phyloP scores from a whole-genome alignment of 1,284 basidiomycete species.

The Sporisorium scitamineum region DNA sequence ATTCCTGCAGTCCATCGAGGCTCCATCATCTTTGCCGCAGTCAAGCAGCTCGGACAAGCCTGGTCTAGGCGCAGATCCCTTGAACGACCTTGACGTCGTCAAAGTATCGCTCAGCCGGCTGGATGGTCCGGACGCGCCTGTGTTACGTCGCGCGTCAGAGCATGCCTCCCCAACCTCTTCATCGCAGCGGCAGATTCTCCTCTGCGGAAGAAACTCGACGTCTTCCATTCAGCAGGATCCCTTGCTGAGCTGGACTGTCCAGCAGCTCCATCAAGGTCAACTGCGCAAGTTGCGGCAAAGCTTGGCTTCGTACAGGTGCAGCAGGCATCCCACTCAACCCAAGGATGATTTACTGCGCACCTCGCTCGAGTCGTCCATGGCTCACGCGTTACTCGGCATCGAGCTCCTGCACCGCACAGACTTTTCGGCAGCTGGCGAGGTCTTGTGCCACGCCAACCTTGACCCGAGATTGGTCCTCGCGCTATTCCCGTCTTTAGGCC shows the following conservation, averaged over 20 bases:
- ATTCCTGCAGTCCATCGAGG: slow-evolving; percentile 40
- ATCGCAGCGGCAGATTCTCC: slow-evolving; percentile 19
- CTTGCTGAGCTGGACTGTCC: slow-evolving; percentile 18
- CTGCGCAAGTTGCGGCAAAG: slow-evolving; percentile 21
- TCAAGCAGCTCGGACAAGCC: background rate
- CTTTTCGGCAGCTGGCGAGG: slow-evolving; percentile 35
- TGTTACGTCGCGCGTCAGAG: slow-evolving; percentile 20
- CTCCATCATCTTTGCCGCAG: background rate
- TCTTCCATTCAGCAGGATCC: slow-evolving; percentile 32
- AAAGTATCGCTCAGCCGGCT: slow-evolving; percentile 23
- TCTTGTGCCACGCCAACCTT: slow-evolving; percentile 26
- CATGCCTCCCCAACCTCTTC: slow-evolving; percentile 1
- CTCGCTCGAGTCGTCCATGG: slow-evolving; percentile 23
- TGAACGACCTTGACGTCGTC: slow-evolving; percentile 22
- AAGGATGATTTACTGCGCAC: background rate
- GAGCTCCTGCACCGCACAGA: slow-evolving; percentile 39
- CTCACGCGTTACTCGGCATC: slow-evolving; percentile 39
- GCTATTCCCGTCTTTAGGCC: slow-evolving; percentile 24
- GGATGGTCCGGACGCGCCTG: background rate
- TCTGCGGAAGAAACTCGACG: slow-evolving; percentile 44
- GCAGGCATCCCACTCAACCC: background rate
- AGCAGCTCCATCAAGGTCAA: slow-evolving; percentile 36
- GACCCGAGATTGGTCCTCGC: slow-evolving; percentile 49
- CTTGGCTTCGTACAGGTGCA: slow-evolving; percentile 12
- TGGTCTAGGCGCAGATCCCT: background rate